Evolutionary conservation across 2,329 filamentous ascomycete species (phyloP).

Genomic region (Trichoderma guizhouense): DNA sequence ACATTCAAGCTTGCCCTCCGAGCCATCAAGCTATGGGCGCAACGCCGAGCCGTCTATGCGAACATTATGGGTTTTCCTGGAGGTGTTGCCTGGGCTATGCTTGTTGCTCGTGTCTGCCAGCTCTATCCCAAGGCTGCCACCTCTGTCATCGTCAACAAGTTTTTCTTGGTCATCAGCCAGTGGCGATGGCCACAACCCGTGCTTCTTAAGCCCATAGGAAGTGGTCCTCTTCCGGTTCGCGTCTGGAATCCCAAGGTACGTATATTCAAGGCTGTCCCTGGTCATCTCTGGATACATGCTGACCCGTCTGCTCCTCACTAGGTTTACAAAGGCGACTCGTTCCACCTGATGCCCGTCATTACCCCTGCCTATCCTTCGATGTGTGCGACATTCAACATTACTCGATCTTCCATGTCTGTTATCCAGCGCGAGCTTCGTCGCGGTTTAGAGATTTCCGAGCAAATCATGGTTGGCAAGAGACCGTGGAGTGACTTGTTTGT

Average conservation of each 20-base stretch:
- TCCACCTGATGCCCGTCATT: constrained; percentile 96
- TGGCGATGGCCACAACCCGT: constrained; percentile 97
- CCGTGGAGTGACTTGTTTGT: constrained; percentile 86
- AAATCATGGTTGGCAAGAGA: constrained; percentile 72
- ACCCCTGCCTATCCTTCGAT: constrained; percentile 96
- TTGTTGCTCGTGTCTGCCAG: constrained; percentile 93
- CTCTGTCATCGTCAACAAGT: constrained; percentile 85
- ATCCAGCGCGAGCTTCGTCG: constrained; percentile 80
- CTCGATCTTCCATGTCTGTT: constrained; percentile 76
- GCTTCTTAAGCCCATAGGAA: constrained; percentile 81
- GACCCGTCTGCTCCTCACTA: constrained; percentile 31
- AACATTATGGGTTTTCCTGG: constrained; percentile 97
- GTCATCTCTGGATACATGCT: constrained; percentile 15
- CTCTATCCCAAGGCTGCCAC: constrained; percentile 90
- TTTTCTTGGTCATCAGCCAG: constrained; percentile 85
- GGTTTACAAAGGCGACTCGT: constrained; percentile 75
- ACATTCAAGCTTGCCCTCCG: constrained; percentile 86
- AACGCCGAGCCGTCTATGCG: constrained; percentile 86
- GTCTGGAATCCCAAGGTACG: constrained; percentile 90
- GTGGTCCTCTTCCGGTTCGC: constrained; percentile 73
- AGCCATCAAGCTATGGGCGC: constrained; percentile 95
- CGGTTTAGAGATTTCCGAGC: constrained; percentile 71
- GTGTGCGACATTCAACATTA: constrained; percentile 96
- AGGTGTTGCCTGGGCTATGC: constrained; percentile 96
- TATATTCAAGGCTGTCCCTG: not conserved